Conservation (phyloP, 2,329 filamentous ascomycete genomes). For the Microcera coccophila region DNA sequence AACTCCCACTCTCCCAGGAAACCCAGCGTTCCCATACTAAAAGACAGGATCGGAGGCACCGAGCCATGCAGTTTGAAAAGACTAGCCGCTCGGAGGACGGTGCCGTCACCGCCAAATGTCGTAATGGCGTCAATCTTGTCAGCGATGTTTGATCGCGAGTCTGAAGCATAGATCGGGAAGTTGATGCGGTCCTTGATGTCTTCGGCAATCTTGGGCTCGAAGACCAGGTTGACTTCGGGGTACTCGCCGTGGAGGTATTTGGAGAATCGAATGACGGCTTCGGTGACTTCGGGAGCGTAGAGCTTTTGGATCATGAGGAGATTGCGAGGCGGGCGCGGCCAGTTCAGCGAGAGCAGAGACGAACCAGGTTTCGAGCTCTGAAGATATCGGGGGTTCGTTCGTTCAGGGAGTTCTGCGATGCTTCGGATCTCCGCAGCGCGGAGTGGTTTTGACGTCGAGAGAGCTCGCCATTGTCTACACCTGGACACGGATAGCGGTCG, state of each 20-base stretch:
- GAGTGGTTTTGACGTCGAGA: slow-evolving; percentile 45
- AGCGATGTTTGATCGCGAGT: slow-evolving; percentile 54
- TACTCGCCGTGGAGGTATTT: slow-evolving; percentile 78
- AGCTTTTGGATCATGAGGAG: slow-evolving; percentile 58
- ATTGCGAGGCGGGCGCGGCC: slow-evolving; percentile 52
- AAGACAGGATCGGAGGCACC: slow-evolving; percentile 88
- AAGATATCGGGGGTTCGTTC: slow-evolving; percentile 35
- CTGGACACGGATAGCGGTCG: slow-evolving; percentile 1
- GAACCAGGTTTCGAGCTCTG: slow-evolving; percentile 44
- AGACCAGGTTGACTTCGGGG: slow-evolving; percentile 72
- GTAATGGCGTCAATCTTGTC: slow-evolving; percentile 83
- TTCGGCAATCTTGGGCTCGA: slow-evolving; percentile 72
- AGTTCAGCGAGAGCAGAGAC: slow-evolving; percentile 53
- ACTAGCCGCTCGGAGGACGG: slow-evolving; percentile 36
- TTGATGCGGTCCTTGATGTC: slow-evolving; percentile 66
- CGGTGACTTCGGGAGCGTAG: slow-evolving; percentile 49
- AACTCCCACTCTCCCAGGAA: slow-evolving; percentile 98
- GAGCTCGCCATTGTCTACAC: slow-evolving; percentile 32
- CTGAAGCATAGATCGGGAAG: slow-evolving; percentile 67
- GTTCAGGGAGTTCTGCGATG: slow-evolving; percentile 32
- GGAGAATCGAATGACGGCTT: slow-evolving; percentile 53
- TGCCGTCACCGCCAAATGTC: slow-evolving; percentile 79
- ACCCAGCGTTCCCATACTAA: slow-evolving; percentile 94
- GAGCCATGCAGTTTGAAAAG: slow-evolving; percentile 71
- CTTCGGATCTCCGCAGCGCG: slow-evolving; percentile 33